Evolutionary conservation across 2,329 filamentous ascomycete genomes (phyloP).

Genomic region (Zelopaecilomyces penicillatus): DNA sequence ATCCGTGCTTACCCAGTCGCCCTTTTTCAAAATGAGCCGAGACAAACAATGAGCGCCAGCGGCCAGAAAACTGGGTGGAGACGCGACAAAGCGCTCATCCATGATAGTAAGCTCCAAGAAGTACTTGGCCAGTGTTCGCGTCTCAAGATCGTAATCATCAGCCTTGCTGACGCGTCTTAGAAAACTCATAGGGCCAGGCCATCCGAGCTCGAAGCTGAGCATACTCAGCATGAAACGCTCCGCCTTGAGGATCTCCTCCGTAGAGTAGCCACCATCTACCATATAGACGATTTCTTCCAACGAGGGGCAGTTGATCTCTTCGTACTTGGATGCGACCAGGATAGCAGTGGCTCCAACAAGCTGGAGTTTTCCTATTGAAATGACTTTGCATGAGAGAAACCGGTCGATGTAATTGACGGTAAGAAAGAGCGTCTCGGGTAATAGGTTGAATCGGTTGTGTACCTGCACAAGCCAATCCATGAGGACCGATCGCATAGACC

Average conservation of each 20-base stretch:
- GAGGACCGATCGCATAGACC: constrained; percentile 95
- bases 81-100: constrained; percentile 94
- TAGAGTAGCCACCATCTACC: constrained; percentile 85
- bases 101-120: constrained; percentile 95
- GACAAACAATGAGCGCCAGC: constrained; percentile 90
- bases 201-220: constrained; percentile 90
- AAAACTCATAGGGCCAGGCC: constrained; percentile 99
- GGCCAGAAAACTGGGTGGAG: constrained; percentile 80
- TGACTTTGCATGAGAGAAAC: constrained; percentile 88
- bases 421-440: constrained; percentile 92
- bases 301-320: constrained; percentile 96
- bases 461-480: constrained; percentile 99
- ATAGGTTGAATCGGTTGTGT: constrained; percentile 79
- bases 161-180: constrained; percentile 94
- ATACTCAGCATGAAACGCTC: constrained; percentile 98
- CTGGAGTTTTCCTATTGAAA: constrained; percentile 90
- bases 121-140: constrained; percentile 91
- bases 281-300: constrained; percentile 95
- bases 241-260: constrained; percentile 90
- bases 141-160: constrained; percentile 94
- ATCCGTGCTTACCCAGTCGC: constrained; percentile 69
- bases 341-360: constrained; percentile 93
- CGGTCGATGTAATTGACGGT: constrained; percentile 96
- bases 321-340: constrained; percentile 94
- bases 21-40: constrained; percentile 80